Evolutionary conservation across 129 eudicot species (phyloP), one percentile per base, ranked within the genome.

Genomic region (Daucus carota): DNA sequence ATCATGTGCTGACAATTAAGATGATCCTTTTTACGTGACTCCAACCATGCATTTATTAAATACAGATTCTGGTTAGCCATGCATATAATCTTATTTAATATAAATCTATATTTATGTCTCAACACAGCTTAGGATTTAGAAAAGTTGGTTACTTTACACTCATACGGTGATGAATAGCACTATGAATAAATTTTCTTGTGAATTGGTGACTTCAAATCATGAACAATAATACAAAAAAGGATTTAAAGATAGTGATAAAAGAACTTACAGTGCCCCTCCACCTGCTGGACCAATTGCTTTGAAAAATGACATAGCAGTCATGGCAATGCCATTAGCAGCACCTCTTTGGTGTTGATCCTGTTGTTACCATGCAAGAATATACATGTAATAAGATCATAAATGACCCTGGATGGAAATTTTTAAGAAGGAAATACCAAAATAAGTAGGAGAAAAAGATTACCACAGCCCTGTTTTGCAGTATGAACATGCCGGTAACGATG

Each of bases 261-360:
- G 40, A 62, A 85, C 90, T 85, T 81, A 88, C 93, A 88, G 15
- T 50, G 85, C 84, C 67, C 93, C 93, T 73, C 86, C 93, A 9
- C 83, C 85, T 31, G 88, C 88, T 46, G 93, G 93, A 28, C 90
- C 93, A 12, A 73, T 67, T 31, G 93, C 83, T 78, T 84, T 88
- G 57, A 82, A 88, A 38, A 88, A 66, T 24, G 93, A 86, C 93
- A 88, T 86, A 3, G 80, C 75, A 40, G 90, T 84, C 93, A 86
- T 80, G 36, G 80, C 46, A 46, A 88, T 40, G 48, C 93, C 98
- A 85, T 94, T 94, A 10, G 98, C 98, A 52, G 97, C 96, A 69
- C 98, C 98, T 77, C 98, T 84, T 85, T 94, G 90, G 73, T 78
- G 82, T 86, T 91, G 98, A n/a, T 81, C 96, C 98, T 93, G 80